Conservation (phyloP, 2,329 filamentous ascomycete genomes). For the Paraphoma chrysanthemicola region DNA sequence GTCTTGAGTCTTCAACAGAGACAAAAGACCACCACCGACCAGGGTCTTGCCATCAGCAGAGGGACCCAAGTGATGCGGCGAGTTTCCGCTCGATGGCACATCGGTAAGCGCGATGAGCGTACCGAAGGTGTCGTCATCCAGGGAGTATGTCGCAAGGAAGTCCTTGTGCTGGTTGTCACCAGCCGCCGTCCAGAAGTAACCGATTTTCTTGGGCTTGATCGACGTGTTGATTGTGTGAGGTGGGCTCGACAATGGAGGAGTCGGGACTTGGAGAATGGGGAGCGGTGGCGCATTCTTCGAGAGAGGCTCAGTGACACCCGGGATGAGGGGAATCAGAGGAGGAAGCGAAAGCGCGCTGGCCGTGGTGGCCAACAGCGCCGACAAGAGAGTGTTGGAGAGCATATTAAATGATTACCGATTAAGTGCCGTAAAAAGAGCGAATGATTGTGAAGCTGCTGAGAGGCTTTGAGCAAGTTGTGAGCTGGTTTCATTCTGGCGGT, state of each 20-base stretch:
- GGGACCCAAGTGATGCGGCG: constrained; percentile 65
- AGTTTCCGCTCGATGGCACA: constrained; percentile 66
- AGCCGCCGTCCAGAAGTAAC: constrained; percentile 69
- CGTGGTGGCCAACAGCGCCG: constrained; percentile 22
- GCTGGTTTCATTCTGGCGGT: constrained; percentile 21
- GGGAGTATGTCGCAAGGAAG: constrained; percentile 65
- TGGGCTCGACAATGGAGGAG: constrained; percentile 63
- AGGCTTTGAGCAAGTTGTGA: constrained; percentile 36
- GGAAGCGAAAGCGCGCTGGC: constrained; percentile 52
- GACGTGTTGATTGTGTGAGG: constrained; percentile 59
- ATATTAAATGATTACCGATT: constrained; percentile 16
- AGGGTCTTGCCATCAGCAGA: constrained; percentile 65
- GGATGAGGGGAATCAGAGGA: constrained; percentile 65
- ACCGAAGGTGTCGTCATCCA: constrained; percentile 70
- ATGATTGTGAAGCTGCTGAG: constrained; percentile 20
- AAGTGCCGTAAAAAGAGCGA: constrained; percentile 2
- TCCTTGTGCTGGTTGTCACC: constrained; percentile 67
- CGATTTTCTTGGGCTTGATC: constrained; percentile 70
- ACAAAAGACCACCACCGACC: constrained; percentile 64
- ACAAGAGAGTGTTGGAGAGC: constrained; percentile 29
- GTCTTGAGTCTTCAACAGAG: constrained; percentile 66
- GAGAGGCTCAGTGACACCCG: constrained; percentile 65
- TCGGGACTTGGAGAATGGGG: constrained; percentile 66
- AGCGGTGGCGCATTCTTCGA: constrained; percentile 59
- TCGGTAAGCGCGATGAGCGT: constrained; percentile 65